A percentile compares a stretch with the other conserved stretches of the same genome.
Conservation (phyloP, 164 flowering plant species). For the Nymphaea thermarum region DNA sequence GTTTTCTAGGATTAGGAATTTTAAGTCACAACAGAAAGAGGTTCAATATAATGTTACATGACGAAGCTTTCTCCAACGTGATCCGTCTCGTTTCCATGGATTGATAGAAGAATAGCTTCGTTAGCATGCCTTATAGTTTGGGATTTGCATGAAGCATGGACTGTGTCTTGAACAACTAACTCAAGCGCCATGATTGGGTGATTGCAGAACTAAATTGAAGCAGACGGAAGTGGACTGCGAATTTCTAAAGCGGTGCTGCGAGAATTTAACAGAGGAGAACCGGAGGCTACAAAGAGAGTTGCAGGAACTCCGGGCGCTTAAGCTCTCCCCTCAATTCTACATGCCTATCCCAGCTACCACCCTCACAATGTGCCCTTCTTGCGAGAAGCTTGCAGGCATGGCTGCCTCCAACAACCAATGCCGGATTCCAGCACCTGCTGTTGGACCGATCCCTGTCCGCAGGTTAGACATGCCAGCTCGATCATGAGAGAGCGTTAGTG, state of each 20-base stretch:
- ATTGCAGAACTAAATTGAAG: conserved; percentile 28
- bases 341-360: conserved; percentile 34
- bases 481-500: not conserved
- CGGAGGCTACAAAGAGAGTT: conserved; percentile 29
- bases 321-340: conserved; percentile 29
- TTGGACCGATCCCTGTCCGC: not conserved
- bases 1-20: not conserved
- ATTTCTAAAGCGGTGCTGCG: conserved; percentile 27
- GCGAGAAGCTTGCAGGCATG: conserved; percentile 23
- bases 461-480: not conserved
- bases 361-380: conserved; percentile 37
- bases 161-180: not conserved
- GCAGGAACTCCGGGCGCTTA: conserved; percentile 30
- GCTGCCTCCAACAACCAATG: not conserved
- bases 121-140: no score
- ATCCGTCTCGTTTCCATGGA: no score
- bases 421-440: conserved; percentile 3
- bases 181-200: not conserved
- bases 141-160: no score
- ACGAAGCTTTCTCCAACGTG: no score
- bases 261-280: conserved; percentile 31
- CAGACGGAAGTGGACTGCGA: conserved; percentile 39
- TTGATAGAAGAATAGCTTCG: no score
- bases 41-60: no score
- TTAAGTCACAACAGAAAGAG: no score